Base-by-base conservation (phyloP, 2,329 filamentous ascomycete species). In the Canariomyces notabilis region DNA sequence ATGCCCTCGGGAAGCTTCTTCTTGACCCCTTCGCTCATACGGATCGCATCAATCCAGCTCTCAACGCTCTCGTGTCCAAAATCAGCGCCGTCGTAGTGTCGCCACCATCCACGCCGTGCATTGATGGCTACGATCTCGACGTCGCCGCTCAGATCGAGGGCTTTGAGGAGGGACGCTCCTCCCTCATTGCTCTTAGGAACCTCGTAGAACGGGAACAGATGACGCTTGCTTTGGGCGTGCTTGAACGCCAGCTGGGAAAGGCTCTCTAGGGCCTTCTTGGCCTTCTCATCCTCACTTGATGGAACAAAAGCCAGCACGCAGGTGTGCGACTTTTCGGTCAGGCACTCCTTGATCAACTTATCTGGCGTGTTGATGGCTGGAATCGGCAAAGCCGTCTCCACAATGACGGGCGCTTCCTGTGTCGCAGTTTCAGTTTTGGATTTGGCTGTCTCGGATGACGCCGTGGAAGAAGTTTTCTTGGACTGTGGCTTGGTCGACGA, bases 11-110 rank as follows among this genome's bases (percentile, higher is more conserved):
- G 86, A 34, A 93, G 64, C 69, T 83, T 87, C 59, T 82, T 76
- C 74, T 91, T 96, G 49, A 77, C 70, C 2, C 88, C 86, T 62
- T 97, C 91, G 42, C 90, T 88, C 74, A 98, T 77, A 31, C 89
- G 83, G 52, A 97, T 89, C n/a, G 80, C 76, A 60, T 98, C 93
- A 49, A 98, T 80, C 89, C 91, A 98, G 51, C 72, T 71, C 69
- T 95, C 88, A 22, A 98, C 71, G 20, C 75, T 77, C 44, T 77
- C 72, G 19, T 74, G 61, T 44, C 77, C 79, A 36, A 81, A 82
- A 35, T 77, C 70, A 2, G 37, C 59, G 6, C 76, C 80, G 38
- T 79, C 69, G 64, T 87, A 93, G 48, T 77, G 79, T 59, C 85
- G 84, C 79, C 83, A 94, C 93, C 93, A 98, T 34, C 79, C 77